Evolutionary conservation across 2,329 filamentous ascomycete species (phyloP).

Genomic region (Cercospora beticola): DNA sequence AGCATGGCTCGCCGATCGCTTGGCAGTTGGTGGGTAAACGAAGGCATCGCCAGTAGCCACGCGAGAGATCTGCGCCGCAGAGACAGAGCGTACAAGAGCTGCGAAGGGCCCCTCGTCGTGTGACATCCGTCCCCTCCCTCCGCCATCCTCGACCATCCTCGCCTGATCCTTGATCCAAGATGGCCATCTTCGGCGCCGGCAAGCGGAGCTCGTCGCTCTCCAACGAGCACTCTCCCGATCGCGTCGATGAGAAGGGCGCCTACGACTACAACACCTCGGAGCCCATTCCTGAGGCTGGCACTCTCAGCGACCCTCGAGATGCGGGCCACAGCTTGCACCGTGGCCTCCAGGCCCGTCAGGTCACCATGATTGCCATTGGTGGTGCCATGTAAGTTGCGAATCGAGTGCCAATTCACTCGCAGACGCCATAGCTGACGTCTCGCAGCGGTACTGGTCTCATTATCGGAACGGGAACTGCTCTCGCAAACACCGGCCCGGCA

Average conservation of each 20-base stretch:
- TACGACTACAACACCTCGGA: conserved; percentile 7
- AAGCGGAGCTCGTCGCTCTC: conserved; percentile 10
- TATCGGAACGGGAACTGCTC: conserved; percentile 60
- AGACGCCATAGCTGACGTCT: not conserved
- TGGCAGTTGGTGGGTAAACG: conserved; percentile 3
- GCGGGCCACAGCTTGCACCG: conserved; percentile 47
- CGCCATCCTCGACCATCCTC: not conserved
- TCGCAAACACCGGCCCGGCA: conserved; percentile 56
- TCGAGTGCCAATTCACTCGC: too few species aligned
- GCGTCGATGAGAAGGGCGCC: conserved; percentile 6
- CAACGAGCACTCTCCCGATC: conserved; percentile 8
- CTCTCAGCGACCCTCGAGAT: conserved; percentile 29
- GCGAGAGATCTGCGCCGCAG: not conserved
- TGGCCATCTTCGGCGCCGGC: conserved; percentile 7
- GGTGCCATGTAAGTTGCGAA: conserved; percentile 42
- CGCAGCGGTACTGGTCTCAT: conserved; percentile 71
- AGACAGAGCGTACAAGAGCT: not conserved
- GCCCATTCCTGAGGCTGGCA: conserved; percentile 14
- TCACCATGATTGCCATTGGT: conserved; percentile 68
- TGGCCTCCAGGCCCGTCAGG: conserved; percentile 55
- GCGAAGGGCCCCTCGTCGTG: not conserved
- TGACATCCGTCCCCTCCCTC: not conserved
- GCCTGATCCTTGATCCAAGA: not conserved
- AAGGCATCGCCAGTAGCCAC: not conserved
- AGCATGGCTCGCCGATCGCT: not conserved